Percentiles rank a stretch among this genome's conserved stretches.
Evolutionary conservation across 768 basidiomycete species (phyloP).

Genomic region (Tylopilus subfusipes): DNA sequence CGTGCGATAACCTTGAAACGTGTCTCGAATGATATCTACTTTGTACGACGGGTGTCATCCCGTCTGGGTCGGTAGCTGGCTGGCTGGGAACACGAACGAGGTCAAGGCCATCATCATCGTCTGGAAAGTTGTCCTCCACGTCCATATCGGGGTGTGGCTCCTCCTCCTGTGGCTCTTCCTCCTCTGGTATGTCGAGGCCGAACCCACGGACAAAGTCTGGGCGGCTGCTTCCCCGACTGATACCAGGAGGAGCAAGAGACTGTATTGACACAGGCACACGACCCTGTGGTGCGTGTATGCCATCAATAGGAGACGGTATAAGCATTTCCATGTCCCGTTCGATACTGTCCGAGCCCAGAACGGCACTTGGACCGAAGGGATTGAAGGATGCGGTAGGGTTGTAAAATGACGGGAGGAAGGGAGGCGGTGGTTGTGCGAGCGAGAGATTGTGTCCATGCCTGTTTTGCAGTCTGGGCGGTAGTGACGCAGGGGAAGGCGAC

Average conservation of each 20-base stretch:
- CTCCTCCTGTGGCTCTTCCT: slow-evolving; percentile 61
- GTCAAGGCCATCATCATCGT: slow-evolving; percentile 31
- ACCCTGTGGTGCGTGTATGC: slow-evolving; percentile 54
- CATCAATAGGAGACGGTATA: slow-evolving; percentile 25
- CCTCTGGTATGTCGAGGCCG: slow-evolving; percentile 75
- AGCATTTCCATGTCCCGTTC: slow-evolving; percentile 26
- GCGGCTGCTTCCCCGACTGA: slow-evolving; percentile 46
- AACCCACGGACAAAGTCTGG: slow-evolving; percentile 79
- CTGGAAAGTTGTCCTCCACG: slow-evolving; percentile 37
- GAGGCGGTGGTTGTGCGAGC: slow-evolving; percentile 54
- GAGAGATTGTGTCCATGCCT: slow-evolving; percentile 76
- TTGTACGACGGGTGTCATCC: slow-evolving; percentile 44
- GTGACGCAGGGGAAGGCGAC: slow-evolving; percentile 49
- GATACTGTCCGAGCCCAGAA: slow-evolving; percentile 50
- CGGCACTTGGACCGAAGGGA: slow-evolving; percentile 60
- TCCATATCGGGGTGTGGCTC: slow-evolving; percentile 29
- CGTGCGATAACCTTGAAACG: slow-evolving; percentile 61
- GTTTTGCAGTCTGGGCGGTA: slow-evolving; percentile 42
- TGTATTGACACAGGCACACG: slow-evolving; percentile 45
- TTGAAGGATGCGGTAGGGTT: slow-evolving; percentile 48
- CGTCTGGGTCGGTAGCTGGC: slow-evolving; percentile 37
- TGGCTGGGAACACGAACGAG: slow-evolving; percentile 20
- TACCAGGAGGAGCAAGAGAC: slow-evolving; percentile 44
- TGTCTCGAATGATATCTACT: slow-evolving; percentile 66
- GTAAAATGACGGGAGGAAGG: slow-evolving; percentile 31